Evolutionary conservation across 164 flowering plant genomes (phyloP), one percentile per base, ranked within the genome.

Genomic region (Cinnamomum chago): DNA sequence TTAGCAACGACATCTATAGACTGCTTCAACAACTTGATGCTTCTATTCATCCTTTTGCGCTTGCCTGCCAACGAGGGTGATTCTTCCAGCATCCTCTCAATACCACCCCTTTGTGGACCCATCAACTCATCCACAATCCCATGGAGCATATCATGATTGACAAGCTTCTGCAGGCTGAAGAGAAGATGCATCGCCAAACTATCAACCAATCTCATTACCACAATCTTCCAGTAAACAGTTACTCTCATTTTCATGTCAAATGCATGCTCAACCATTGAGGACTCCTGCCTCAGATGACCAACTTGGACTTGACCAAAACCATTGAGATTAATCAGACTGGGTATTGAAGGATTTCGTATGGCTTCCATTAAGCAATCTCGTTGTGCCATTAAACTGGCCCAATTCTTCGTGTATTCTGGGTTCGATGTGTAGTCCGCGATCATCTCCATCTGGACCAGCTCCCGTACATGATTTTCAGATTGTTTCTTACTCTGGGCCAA

Each of bases 201-300:
- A 62, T 84, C 86, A 1, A 80, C 84, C 70, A 84, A 12, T 71
- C 86, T 77, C 33, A 58, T 40, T 4, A 79, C 14, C 5, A 84
- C 84, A 5, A 84, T 70, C 77, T 74, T 80, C 86, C 86, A 84
- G 27, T 84, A 82, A 1, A 81, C 81, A 3, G 65, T 62, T 35
- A 73, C 67, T 30, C 81, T 72, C 83, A 81, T 81, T 66, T 80
- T 81, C 82, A 85, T 50, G 70, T 85, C 88, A 17, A 83, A 80
- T 2, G 86, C 88, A 13, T 80, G 75, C 10, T 67, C 62, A 6
- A 79, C 47, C 20, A 65, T 69, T 24, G 73, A 23, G 9, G 40
- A 22, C 13, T 77, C 14, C 6, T 67, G 10, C 64, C 73, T 67
- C 47, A 85, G 40, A 62, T 85, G 82, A 2, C 18, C 76, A 6